A percentile compares a stretch with the other conserved stretches of the same genome.
phyloP scores from a whole-genome alignment of 441 rosid genomes.

The Flueggea neowawraea region DNA sequence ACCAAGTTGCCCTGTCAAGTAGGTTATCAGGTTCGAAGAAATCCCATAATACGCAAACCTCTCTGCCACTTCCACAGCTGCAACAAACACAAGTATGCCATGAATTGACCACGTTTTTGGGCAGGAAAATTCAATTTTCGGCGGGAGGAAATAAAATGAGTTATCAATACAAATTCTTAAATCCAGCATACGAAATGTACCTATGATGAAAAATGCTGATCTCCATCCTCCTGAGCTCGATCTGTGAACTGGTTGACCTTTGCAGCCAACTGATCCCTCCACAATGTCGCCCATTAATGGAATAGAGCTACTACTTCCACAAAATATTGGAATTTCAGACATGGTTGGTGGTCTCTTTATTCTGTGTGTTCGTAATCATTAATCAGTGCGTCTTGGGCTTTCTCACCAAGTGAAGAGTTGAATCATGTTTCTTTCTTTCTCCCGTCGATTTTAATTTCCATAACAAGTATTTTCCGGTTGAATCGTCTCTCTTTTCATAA shows the following conservation, averaged over 20 bases:
- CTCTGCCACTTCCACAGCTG: conserved; percentile 72
- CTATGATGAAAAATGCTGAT: conserved; percentile 55
- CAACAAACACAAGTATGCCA: not conserved
- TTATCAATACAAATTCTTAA: not conserved
- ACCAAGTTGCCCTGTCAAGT: conserved; percentile 60
- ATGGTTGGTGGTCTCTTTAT: conserved; percentile 24
- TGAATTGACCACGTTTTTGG: no score
- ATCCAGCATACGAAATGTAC: conserved; percentile 14
- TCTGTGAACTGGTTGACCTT: conserved; percentile 33
- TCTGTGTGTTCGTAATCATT: not conserved
- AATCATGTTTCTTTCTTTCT: no score
- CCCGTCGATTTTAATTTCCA: no score
- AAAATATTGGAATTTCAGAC: conserved; percentile 21
- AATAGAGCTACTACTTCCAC: conserved; percentile 15
- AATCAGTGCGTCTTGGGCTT: no score
- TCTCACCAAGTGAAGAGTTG: no score
- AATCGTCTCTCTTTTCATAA: no score
- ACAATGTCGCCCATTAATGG: conserved; percentile 22
- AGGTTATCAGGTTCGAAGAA: conserved; percentile 47
- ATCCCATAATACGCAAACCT: conserved; percentile 67
- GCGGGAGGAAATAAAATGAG: no score
- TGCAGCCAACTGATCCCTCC: conserved; percentile 44
- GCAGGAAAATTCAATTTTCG: not conserved
- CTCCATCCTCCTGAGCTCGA: conserved; percentile 66
- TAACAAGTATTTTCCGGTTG: no score